Conservation (phyloP, 192 early-diverging fungal species). For the Gryganskiella cystojenkinii region DNA sequence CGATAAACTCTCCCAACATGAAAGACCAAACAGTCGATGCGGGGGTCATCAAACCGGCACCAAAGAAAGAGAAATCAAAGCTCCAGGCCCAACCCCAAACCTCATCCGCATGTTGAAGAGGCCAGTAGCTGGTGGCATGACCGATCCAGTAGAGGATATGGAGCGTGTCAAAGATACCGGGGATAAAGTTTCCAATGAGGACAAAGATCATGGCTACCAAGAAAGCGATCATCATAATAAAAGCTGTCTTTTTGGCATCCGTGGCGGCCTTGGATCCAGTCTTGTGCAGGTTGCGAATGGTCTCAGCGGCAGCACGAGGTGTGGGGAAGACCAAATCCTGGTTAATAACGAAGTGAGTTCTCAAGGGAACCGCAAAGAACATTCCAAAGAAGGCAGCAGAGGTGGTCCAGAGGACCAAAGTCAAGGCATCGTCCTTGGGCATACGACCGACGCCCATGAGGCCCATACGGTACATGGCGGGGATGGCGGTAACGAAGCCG, state of each 20-base stretch:
- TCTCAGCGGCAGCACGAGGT: constrained; percentile 73
- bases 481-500: constrained; percentile 73
- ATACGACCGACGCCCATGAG: constrained; percentile 55
- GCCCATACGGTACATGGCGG: constrained; percentile 74
- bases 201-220: constrained; percentile 57
- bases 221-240: constrained; percentile 61
- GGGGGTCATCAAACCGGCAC: constrained; percentile 74
- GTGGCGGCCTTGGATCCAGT: constrained; percentile 56
- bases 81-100: constrained; percentile 60
- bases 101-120: constrained; percentile 58
- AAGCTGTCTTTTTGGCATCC: constrained; percentile 61
- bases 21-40: constrained; percentile 64
- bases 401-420: constrained; percentile 66
- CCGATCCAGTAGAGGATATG: constrained; percentile 68
- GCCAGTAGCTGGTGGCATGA: constrained; percentile 40
- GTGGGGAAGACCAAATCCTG: constrained; percentile 77
- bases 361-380: constrained; percentile 76
- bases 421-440: constrained; percentile 59
- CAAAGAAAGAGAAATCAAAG: constrained; percentile 69
- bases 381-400: constrained; percentile 74
- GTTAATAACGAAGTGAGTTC: constrained; percentile 74
- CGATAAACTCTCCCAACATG: constrained; percentile 62
- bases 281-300: constrained; percentile 67
- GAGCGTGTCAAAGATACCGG: constrained; percentile 47
- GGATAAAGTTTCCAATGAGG: constrained; percentile 60